These are phyloP conservation scores for Pichia sp. DNA, from an alignment of 1,139 yeast genomes.

Conservation along the genomic window DNA sequence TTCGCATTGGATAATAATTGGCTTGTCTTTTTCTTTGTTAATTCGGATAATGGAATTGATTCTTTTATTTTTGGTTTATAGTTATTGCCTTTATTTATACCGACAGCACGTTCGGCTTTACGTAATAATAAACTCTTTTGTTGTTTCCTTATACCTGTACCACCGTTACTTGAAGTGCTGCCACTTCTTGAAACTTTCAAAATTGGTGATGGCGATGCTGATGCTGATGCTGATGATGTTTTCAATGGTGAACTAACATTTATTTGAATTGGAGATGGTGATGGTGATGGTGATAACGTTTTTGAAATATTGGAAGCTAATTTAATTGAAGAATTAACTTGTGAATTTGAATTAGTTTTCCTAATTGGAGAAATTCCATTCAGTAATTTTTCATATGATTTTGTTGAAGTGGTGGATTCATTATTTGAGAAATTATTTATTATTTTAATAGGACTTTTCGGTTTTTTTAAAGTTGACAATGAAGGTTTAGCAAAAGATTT, in stretches of 20 bases:
- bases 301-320: no score
- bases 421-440: background rate
- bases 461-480: no score
- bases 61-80: constrained; percentile 3
- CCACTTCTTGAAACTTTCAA: background rate
- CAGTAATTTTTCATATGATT: constrained; percentile 2
- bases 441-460: background rate
- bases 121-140: constrained; percentile 17
- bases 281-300: constrained; percentile 1
- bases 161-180: constrained; percentile 12
- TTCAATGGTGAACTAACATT: no score
- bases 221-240: no score
- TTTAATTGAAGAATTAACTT: no score
- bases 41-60: background rate
- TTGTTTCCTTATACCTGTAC: constrained; percentile 14
- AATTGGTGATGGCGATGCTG: background rate
- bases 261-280: no score
- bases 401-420: background rate
- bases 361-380: constrained; percentile 9
- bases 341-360: no score
- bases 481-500: background rate
- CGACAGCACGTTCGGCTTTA: constrained; percentile 22
- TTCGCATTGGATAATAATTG: background rate
- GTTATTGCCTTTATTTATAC: constrained; percentile 5
- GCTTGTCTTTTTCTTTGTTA: background rate